phyloP scores from a whole-genome alignment of 257 asterid genomes.

The Fraxinus quadrangulata region DNA sequence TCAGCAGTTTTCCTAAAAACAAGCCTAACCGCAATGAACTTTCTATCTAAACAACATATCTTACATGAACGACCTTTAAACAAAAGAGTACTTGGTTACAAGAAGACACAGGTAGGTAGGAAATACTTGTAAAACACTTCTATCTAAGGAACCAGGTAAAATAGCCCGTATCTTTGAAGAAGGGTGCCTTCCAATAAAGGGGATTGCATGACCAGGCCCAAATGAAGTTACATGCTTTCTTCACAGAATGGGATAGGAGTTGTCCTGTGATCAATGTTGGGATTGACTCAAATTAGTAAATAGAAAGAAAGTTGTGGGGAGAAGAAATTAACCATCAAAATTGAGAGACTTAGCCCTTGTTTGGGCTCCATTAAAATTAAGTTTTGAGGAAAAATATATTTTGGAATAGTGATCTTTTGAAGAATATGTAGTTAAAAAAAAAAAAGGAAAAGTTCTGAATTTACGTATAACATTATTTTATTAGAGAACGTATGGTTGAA shows the following conservation, averaged over 20 bases:
- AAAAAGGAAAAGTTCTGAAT: too few species aligned
- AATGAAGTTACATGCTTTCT: neutral
- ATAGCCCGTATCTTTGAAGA: neutral
- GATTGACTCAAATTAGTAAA: too few species aligned
- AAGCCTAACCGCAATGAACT: neutral
- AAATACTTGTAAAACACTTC: neutral
- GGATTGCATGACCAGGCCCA: too few species aligned
- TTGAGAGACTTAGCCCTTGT: too few species aligned
- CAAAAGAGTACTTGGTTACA: neutral
- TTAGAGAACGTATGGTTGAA: too few species aligned
- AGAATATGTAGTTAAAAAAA: too few species aligned
- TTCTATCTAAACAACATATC: neutral
- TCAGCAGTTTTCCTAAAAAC: slow-evolving; percentile 6
- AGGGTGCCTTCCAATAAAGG: too few species aligned
- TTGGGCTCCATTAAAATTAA: too few species aligned
- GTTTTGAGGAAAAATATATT: too few species aligned
- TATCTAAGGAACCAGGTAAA: neutral
- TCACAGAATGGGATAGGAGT: neutral
- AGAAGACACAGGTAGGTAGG: neutral
- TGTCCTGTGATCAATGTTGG: neutral
- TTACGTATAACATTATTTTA: too few species aligned
- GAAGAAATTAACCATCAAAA: neutral
- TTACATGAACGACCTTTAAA: neutral
- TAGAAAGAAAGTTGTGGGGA: too few species aligned
- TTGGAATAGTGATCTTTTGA: too few species aligned